Conservation (phyloP, 768 basidiomycete genomes). For the Termitomyces sp. region DNA sequence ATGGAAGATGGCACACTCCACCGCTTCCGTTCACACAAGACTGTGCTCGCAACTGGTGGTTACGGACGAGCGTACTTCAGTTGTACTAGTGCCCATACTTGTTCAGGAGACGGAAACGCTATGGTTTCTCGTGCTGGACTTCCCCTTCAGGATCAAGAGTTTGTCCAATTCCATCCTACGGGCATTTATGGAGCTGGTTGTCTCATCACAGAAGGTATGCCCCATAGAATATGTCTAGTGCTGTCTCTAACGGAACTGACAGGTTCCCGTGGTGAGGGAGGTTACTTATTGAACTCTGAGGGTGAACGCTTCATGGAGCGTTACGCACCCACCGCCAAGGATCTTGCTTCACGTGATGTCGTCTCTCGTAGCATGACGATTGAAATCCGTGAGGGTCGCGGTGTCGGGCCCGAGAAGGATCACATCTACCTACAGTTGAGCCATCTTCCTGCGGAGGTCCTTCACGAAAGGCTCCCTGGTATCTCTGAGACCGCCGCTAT, state of each 20-base stretch:
- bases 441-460: conserved; percentile 92
- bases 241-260: not conserved
- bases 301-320: conserved; percentile 99
- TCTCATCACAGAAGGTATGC: conserved; percentile 91
- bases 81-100: conserved; percentile 98
- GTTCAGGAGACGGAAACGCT: conserved; percentile 97
- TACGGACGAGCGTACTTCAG: conserved; percentile 98
- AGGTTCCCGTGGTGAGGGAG: conserved; percentile 99
- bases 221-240: not conserved
- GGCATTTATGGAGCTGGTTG: conserved; percentile 99
- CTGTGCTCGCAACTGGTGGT: conserved; percentile 96
- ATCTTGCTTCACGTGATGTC: conserved; percentile 98
- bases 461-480: conserved; percentile 95
- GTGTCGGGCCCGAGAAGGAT: conserved; percentile 97
- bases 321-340: conserved; percentile 98
- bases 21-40: conserved; percentile 97
- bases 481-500: conserved; percentile 99
- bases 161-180: conserved; percentile 99
- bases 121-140: conserved; percentile 97
- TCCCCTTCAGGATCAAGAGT: conserved; percentile 95
- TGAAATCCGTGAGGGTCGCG: conserved; percentile 97
- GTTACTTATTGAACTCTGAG: conserved; percentile 96
- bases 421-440: conserved; percentile 96
- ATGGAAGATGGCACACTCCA: conserved; percentile 99
- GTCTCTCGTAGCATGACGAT: conserved; percentile 99